Evolutionary conservation across 306 rosid genomes (phyloP).

Genomic region (Mucuna pruriens): DNA sequence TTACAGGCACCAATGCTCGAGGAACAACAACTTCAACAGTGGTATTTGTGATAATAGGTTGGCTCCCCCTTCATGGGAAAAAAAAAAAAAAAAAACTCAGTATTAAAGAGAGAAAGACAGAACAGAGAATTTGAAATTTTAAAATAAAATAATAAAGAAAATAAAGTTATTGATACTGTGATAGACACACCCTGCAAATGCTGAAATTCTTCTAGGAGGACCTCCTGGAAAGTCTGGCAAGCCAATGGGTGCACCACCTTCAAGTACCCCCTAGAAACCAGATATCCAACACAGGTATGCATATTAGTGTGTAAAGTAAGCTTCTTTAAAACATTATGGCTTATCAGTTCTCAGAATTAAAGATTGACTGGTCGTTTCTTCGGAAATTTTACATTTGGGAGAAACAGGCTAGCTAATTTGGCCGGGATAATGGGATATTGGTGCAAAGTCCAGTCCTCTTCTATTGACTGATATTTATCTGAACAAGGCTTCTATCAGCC

Average conservation of each 20-base stretch:
- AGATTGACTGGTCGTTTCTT: constrained; percentile 14
- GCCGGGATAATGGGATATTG: background rate
- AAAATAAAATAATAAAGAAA: background rate
- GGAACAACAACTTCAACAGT: constrained; percentile 96
- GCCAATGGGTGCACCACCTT: constrained; percentile 75
- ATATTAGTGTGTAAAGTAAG: background rate
- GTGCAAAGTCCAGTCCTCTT: background rate
- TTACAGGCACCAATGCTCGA: constrained; percentile 69
- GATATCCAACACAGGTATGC: constrained; percentile 17
- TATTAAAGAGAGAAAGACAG: background rate
- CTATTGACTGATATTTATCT: background rate
- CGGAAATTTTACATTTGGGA: background rate
- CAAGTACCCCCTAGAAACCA: constrained; percentile 69
- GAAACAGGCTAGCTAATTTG: background rate
- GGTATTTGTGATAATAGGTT: constrained; percentile 79
- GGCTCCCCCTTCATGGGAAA: constrained; percentile 65
- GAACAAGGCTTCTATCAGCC: background rate
- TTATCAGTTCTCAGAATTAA: constrained; percentile 15
- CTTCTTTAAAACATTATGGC: constrained; percentile 17
- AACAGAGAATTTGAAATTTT: background rate
- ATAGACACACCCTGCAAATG: constrained; percentile 63
- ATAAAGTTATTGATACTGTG: background rate
- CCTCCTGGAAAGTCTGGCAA: constrained; percentile 73
- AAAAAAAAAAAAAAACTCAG: background rate
- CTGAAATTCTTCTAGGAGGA: constrained; percentile 71